These are phyloP conservation scores for Pseudotulostoma volvatum DNA, from an alignment of 495 filamentous ascomycete species.

Conservation along the genomic window DNA sequence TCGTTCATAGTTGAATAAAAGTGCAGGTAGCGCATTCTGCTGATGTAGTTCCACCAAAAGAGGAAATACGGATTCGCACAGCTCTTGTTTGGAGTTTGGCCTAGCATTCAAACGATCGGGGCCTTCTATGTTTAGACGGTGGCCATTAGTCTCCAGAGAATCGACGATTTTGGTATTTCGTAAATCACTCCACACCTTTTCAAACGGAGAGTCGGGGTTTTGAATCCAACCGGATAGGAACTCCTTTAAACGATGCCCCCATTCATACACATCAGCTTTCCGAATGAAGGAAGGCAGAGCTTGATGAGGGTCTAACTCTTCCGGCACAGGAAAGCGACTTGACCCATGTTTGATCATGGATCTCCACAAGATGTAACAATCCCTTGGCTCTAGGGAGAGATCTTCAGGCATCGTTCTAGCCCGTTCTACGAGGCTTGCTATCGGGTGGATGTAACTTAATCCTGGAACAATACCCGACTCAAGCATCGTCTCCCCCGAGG, in stretches of 20 bases:
- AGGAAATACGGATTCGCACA: not conserved
- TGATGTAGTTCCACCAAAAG: slow-evolving; percentile 28
- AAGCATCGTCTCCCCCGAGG: slow-evolving; percentile 20
- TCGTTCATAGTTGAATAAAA: slow-evolving; percentile 66
- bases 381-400: slow-evolving; percentile 49
- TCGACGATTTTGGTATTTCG: not conserved
- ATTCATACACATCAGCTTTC: slow-evolving; percentile 47
- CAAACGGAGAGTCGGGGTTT: slow-evolving; percentile 43
- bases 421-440: slow-evolving; percentile 42
- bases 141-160: not conserved
- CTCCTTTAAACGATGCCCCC: slow-evolving; percentile 46
- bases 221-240: slow-evolving; percentile 44
- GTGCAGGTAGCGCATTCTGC: slow-evolving; percentile 49
- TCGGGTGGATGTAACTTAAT: slow-evolving; percentile 52
- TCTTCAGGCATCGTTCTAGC: slow-evolving; percentile 45
- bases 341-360: slow-evolving; percentile 39
- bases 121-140: not conserved
- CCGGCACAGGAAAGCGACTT: slow-evolving; percentile 24
- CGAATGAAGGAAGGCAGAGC: slow-evolving; percentile 29
- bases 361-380: slow-evolving; percentile 49
- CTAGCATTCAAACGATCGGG: slow-evolving; percentile 1
- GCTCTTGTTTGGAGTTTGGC: not conserved
- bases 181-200: slow-evolving; percentile 30
- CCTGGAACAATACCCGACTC: slow-evolving; percentile 35
- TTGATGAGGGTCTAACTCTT: slow-evolving; percentile 29